Percentiles rank a stretch among this genome's conserved stretches.
phyloP scores from a whole-genome alignment of 2,329 filamentous ascomycete genomes.

The Colletotrichum tofieldiae region DNA sequence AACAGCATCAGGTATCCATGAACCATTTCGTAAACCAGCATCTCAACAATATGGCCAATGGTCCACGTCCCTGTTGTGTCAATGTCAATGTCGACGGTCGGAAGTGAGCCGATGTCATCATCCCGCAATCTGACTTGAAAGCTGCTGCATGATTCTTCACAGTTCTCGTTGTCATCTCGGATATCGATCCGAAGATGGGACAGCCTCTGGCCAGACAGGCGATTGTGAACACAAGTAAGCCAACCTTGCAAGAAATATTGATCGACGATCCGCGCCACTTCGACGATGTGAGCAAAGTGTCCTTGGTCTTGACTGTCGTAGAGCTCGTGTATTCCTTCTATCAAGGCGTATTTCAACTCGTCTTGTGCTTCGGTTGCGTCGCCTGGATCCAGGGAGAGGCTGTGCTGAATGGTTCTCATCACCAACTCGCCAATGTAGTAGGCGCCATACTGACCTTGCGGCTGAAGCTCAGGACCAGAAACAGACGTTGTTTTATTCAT shows the following conservation, averaged over 20 bases:
- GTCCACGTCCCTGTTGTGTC: conserved; percentile 42
- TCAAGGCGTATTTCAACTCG: conserved; percentile 2
- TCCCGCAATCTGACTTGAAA: background rate
- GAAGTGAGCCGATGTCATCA: background rate
- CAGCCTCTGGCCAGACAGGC: background rate
- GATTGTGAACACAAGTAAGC: conserved; percentile 1
- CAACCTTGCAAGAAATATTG: conserved; percentile 25
- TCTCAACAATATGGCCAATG: conserved; percentile 50
- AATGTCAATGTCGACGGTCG: conserved; percentile 9
- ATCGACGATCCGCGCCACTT: conserved; percentile 17
- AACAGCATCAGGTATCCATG: conserved; percentile 27
- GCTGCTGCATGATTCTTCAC: background rate
- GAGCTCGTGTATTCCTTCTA: conserved; percentile 18
- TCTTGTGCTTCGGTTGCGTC: background rate
- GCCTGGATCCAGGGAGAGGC: background rate
- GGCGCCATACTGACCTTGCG: background rate
- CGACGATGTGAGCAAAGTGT: conserved; percentile 6
- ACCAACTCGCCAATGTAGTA: conserved; percentile 7
- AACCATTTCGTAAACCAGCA: conserved; percentile 48
- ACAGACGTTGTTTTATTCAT: background rate
- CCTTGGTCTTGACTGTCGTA: conserved; percentile 3
- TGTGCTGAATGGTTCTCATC: background rate
- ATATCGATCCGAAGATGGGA: background rate
- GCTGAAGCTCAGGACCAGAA: background rate
- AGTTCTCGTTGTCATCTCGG: background rate